A percentile compares a stretch with the other conserved stretches of the same genome.
Evolutionary conservation across 306 rosid species (phyloP).

Genomic region (Hippophae gyantsensis): DNA sequence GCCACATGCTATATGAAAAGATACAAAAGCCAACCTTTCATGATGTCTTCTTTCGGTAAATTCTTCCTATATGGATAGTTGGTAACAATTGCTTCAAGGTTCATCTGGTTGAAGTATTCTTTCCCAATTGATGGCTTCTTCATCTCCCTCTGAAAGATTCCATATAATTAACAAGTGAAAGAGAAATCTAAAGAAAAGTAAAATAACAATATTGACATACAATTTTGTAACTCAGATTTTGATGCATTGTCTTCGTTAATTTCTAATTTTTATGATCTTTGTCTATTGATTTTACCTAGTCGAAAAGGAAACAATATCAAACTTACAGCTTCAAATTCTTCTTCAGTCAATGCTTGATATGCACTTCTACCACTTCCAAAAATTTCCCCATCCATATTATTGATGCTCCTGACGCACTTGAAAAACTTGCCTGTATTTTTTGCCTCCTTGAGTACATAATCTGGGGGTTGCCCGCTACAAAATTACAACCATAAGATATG

Average conservation of each 20-base stretch:
- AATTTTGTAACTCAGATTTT: too few relatives aligned
- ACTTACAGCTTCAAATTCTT: slow-evolving; percentile 96
- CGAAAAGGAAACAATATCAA: slow-evolving; percentile 8
- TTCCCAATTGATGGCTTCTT: slow-evolving; percentile 89
- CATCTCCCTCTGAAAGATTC: slow-evolving; percentile 63
- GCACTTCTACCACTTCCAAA: slow-evolving; percentile 43
- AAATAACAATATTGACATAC: background rate
- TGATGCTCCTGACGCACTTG: slow-evolving; percentile 69
- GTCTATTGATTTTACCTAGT: background rate
- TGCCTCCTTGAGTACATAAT: slow-evolving; percentile 85
- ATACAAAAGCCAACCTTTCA: slow-evolving; percentile 54
- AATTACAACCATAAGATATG: slow-evolving; percentile 12
- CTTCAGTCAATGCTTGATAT: slow-evolving; percentile 79
- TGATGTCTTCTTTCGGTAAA: slow-evolving; percentile 69
- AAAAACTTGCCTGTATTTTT: slow-evolving; percentile 88
- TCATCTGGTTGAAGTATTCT: slow-evolving; percentile 81
- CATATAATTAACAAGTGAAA: slow-evolving; percentile 3
- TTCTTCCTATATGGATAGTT: slow-evolving; percentile 88
- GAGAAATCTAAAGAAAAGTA: background rate
- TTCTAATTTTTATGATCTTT: background rate
- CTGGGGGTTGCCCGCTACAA: slow-evolving; percentile 94
- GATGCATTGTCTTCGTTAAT: too few relatives aligned
- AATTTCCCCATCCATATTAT: slow-evolving; percentile 47
- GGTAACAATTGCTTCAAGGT: slow-evolving; percentile 82
- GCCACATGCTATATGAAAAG: slow-evolving; percentile 3